phyloP scores from a whole-genome alignment of 2,329 filamentous ascomycete genomes.

The Myriosclerotinia scirpicola region DNA sequence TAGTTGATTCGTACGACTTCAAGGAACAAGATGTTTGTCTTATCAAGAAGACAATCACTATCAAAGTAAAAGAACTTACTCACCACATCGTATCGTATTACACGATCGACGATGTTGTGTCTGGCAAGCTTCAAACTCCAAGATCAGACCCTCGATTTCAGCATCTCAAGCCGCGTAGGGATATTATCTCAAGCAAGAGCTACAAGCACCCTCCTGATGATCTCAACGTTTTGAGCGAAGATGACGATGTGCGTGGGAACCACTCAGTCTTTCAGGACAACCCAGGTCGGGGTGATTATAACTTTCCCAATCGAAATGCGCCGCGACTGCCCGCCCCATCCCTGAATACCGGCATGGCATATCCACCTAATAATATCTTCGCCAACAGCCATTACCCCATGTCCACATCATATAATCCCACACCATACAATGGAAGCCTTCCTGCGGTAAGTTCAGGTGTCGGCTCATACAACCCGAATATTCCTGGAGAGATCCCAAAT shows the following conservation, averaged over 20 bases:
- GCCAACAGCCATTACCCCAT: slow-evolving; percentile 32
- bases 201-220: slow-evolving; percentile 68
- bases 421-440: slow-evolving; percentile 22
- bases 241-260: slow-evolving; percentile 30
- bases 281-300: background rate
- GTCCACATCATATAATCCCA: slow-evolving; percentile 26
- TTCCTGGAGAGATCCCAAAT: background rate
- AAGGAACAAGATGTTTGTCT: slow-evolving; percentile 67
- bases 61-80: slow-evolving; percentile 69
- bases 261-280: slow-evolving; percentile 6
- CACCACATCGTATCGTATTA: slow-evolving; percentile 93
- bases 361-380: slow-evolving; percentile 27
- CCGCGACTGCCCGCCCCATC: slow-evolving; percentile 38
- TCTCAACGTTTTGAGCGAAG: slow-evolving; percentile 45
- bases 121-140: slow-evolving; percentile 56
- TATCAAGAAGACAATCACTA: slow-evolving; percentile 90
- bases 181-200: slow-evolving; percentile 62
- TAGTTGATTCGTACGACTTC: slow-evolving; percentile 89
- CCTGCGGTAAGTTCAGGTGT: slow-evolving; percentile 4
- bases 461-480: slow-evolving; percentile 17
- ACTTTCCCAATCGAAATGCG: slow-evolving; percentile 34
- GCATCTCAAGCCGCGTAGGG: slow-evolving; percentile 54
- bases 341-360: slow-evolving; percentile 26
- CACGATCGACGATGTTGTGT: slow-evolving; percentile 73
- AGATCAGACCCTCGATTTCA: slow-evolving; percentile 52